Conservation (phyloP, 2,329 filamentous ascomycete species). For the Cryphonectria radicalis region DNA sequence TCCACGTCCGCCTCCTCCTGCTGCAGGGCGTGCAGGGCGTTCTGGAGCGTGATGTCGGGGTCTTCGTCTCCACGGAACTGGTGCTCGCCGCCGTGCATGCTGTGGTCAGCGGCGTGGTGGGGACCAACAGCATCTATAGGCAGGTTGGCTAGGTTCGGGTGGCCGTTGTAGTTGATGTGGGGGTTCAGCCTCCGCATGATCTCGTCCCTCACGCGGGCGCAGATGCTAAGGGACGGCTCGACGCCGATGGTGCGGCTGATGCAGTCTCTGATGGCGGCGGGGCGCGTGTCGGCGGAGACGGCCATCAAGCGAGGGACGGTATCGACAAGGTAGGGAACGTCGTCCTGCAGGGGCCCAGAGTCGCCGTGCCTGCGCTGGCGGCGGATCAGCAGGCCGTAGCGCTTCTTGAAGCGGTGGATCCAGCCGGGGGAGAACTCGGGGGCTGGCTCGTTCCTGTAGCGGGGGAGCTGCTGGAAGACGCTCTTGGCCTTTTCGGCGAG, state of each 20-base stretch:
- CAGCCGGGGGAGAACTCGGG: constrained; percentile 67
- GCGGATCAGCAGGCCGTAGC: constrained; percentile 61
- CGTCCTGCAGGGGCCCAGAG: constrained; percentile 54
- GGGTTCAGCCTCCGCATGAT: constrained; percentile 50
- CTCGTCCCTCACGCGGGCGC: constrained; percentile 63
- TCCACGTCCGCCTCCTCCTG: constrained; percentile 63
- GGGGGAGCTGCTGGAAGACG: constrained; percentile 62
- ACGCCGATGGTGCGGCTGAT: constrained; percentile 60
- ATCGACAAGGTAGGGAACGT: constrained; percentile 64
- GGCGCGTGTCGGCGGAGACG: constrained; percentile 61
- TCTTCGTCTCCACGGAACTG: constrained; percentile 53
- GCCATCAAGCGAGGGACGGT: constrained; percentile 63
- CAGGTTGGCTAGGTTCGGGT: constrained; percentile 27
- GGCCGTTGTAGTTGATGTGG: constrained; percentile 30
- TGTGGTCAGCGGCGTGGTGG: constrained; percentile 32
- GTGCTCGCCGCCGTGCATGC: constrained; percentile 33
- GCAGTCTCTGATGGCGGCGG: constrained; percentile 62
- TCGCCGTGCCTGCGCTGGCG: constrained; percentile 59
- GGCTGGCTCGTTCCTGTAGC: constrained; percentile 63
- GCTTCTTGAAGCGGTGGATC: constrained; percentile 69
- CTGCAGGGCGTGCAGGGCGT: constrained; percentile 61
- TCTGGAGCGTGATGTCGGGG: constrained; percentile 61
- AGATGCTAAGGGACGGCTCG: constrained; percentile 56
- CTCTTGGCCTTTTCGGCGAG: constrained; percentile 64
- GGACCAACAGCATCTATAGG: constrained; percentile 30